phyloP scores from a whole-genome alignment of 2,329 filamentous ascomycete species.

The Grosmannia serpens region DNA sequence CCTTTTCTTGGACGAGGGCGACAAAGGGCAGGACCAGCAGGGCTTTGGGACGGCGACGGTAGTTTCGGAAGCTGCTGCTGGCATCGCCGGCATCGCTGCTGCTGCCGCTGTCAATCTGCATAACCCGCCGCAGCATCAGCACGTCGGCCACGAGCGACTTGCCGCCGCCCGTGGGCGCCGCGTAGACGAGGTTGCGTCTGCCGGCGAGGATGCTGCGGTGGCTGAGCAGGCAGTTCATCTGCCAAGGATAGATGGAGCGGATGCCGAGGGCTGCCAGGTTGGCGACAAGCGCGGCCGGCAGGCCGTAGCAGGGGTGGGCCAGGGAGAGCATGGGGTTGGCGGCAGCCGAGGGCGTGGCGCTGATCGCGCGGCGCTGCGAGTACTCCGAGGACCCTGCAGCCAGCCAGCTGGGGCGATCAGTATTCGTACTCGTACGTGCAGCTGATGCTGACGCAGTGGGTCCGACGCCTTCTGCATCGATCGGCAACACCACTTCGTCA shows the following conservation, averaged over 20 bases:
- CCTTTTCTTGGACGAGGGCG: slow-evolving; percentile 68
- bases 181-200: slow-evolving; percentile 63
- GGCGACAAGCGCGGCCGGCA: slow-evolving; percentile 46
- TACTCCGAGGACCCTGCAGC: slow-evolving; percentile 40
- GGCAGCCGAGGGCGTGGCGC: slow-evolving; percentile 40
- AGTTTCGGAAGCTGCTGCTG: slow-evolving; percentile 8
- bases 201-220: slow-evolving; percentile 52
- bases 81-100: background rate
- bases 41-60: slow-evolving; percentile 41
- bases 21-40: slow-evolving; percentile 67
- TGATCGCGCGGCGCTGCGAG: slow-evolving; percentile 40
- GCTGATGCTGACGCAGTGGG: background rate
- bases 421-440: too few relatives aligned
- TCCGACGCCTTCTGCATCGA: background rate
- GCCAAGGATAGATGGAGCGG: slow-evolving; percentile 66
- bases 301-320: slow-evolving; percentile 49
- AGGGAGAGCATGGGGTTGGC: slow-evolving; percentile 48
- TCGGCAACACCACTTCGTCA: background rate
- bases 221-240: slow-evolving; percentile 60
- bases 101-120: slow-evolving; percentile 32
- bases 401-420: slow-evolving; percentile 16
- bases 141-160: slow-evolving; percentile 67
- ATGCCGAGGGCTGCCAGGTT: slow-evolving; percentile 61
- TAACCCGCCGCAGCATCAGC: slow-evolving; percentile 59
- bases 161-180: slow-evolving; percentile 65